These are phyloP conservation scores for Citrus sp. DNA, from an alignment of 345 rosid genomes.

Conservation along the genomic window DNA sequence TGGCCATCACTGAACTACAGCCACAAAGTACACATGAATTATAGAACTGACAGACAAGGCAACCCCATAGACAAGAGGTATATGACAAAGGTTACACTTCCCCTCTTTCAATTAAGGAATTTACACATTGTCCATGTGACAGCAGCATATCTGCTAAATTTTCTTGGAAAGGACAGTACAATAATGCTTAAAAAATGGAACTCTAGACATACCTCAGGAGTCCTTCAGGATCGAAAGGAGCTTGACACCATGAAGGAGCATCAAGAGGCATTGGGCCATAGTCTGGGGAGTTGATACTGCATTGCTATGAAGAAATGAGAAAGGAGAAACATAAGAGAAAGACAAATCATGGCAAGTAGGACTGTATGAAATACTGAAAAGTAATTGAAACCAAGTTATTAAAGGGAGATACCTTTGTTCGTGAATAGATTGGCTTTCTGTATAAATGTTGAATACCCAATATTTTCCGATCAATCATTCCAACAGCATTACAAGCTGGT, in stretches of 20 bases:
- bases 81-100: neutral
- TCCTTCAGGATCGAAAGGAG: conserved; percentile 96
- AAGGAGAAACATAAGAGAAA: neutral
- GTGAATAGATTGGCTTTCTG: conserved; percentile 56
- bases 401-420: conserved; percentile 47
- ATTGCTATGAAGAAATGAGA: conserved; percentile 40
- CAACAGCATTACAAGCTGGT: conserved; percentile 84
- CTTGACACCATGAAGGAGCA: conserved; percentile 95
- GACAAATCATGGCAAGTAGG: neutral
- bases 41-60: no score
- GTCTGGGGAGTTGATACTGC: conserved; percentile 74
- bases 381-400: conserved; percentile 1
- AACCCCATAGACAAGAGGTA: neutral
- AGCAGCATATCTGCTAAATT: neutral
- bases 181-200: neutral
- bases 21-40: conserved; percentile 17
- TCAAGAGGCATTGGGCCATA: conserved; percentile 66
- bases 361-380: neutral
- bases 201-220: conserved; percentile 55
- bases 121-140: neutral
- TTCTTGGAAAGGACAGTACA: neutral
- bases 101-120: neutral
- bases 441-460: conserved; percentile 74
- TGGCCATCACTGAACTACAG: conserved; percentile 80
- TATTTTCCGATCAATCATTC: conserved; percentile 72